These are phyloP conservation scores for Juncus effusus DNA, from an alignment of 176 grass and related monocot species.

Conservation along the genomic window DNA sequence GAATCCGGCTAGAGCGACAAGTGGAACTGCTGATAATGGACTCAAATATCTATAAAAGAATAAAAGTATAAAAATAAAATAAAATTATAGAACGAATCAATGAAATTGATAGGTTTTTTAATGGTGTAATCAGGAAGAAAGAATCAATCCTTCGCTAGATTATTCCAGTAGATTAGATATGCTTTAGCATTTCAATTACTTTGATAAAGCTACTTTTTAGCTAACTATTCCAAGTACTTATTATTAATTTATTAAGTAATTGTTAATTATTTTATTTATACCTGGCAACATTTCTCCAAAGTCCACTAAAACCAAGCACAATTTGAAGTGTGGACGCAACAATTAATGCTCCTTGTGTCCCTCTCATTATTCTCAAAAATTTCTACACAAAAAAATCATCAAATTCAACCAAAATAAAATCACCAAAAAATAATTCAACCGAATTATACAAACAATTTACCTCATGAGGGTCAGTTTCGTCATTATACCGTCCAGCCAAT, in stretches of 20 bases:
- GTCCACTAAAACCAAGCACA: conserved; percentile 93
- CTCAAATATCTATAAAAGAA: conserved; percentile 52
- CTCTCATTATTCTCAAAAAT: conserved; percentile 82
- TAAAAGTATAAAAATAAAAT: not conserved
- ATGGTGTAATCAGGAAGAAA: too few relatives aligned
- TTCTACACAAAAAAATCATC: conserved; percentile 49
- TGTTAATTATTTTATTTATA: conserved; percentile 20
- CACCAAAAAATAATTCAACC: not conserved
- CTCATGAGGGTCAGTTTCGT: conserved; percentile 67
- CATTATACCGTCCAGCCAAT: conserved; percentile 68
- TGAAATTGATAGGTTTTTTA: not conserved
- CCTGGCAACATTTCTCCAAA: conserved; percentile 90
- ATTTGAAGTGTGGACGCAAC: conserved; percentile 87
- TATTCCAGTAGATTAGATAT: too few relatives aligned
- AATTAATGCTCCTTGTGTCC: conserved; percentile 79
- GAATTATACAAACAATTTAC: conserved; percentile 30
- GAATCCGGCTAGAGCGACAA: conserved; percentile 77
- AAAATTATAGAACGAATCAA: conserved; percentile 9
- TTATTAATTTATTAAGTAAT: too few relatives aligned
- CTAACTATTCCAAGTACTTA: too few relatives aligned
- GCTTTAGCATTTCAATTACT: not conserved
- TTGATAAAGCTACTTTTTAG: not conserved
- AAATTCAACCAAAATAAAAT: not conserved
- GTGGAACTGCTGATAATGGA: conserved; percentile 78
- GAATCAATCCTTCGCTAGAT: not conserved